Conservation (phyloP, 176 grass and related monocot genomes). For the Carex parvula region DNA sequence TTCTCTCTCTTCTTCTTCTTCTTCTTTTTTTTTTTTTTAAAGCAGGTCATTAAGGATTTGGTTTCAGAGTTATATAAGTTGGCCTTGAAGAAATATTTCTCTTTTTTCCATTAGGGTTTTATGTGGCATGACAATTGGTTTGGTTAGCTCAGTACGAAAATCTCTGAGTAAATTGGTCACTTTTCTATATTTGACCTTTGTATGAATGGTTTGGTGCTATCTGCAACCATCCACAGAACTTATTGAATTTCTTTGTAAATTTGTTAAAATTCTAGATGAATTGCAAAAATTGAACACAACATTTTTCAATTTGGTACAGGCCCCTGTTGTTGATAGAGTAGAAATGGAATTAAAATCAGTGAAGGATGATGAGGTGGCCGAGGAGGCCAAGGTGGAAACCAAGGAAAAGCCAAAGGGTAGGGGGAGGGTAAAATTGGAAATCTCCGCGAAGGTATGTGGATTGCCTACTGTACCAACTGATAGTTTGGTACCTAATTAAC, state of each 20-base stretch:
- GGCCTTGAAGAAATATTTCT: background rate
- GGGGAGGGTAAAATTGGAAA: background rate
- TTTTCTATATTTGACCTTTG: background rate
- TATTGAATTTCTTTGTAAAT: background rate
- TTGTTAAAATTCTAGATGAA: background rate
- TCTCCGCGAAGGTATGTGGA: background rate
- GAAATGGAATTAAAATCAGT: background rate
- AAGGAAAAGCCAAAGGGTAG: slow-evolving; percentile 4
- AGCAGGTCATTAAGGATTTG: background rate
- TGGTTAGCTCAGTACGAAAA: background rate
- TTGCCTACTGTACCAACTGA: background rate
- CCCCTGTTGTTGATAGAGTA: background rate
- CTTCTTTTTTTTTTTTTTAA: background rate
- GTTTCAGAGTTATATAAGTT: background rate
- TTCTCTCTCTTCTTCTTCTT: background rate
- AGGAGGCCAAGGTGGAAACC: background rate
- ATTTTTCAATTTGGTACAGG: background rate
- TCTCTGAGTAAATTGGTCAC: background rate
- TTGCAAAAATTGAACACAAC: background rate
- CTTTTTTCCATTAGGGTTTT: background rate
- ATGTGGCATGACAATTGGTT: background rate
- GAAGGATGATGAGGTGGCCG: background rate
- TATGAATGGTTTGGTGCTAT: background rate
- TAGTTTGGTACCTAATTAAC: background rate
- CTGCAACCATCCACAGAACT: background rate